phyloP scores from a whole-genome alignment of 2,329 filamentous ascomycete species.

The Penicillium sp. region DNA sequence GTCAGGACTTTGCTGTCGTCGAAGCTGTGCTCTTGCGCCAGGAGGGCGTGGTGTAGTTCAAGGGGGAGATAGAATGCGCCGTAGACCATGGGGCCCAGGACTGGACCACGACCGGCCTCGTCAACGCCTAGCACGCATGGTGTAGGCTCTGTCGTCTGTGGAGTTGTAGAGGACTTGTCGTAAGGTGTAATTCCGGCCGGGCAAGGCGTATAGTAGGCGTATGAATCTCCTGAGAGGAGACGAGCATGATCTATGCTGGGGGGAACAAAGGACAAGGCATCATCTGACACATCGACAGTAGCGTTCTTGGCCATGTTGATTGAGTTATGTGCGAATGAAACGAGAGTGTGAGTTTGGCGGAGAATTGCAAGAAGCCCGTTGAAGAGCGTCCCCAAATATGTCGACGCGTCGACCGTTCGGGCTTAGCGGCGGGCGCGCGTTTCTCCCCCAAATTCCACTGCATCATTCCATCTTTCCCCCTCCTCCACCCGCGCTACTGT shows the following conservation, averaged over 20 bases:
- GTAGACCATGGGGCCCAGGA: constrained; percentile 77
- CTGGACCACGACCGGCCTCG: constrained; percentile 89
- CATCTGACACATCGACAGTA: constrained; percentile 34
- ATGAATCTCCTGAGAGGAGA: constrained; percentile 68
- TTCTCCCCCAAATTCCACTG: constrained; percentile 30
- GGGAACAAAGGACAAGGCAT: constrained; percentile 60
- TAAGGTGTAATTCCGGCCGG: constrained; percentile 62
- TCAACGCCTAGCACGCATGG: constrained; percentile 85
- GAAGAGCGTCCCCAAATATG: constrained; percentile 9
- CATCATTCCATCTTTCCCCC: constrained; percentile 26
- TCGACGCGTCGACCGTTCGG: constrained; percentile 42
- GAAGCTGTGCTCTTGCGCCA: constrained; percentile 80
- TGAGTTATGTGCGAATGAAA: constrained; percentile 2
- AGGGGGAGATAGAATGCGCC: constrained; percentile 71
- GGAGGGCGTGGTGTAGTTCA: constrained; percentile 68
- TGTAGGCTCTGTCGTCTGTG: constrained; percentile 47
- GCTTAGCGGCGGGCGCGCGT: constrained; percentile 39
- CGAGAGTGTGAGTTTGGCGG: constrained; percentile 5
- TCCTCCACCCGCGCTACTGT: constrained; percentile 10
- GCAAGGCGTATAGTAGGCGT: constrained; percentile 71
- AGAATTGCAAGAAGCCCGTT: background rate
- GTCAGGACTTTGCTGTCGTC: constrained; percentile 95
- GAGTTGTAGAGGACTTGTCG: constrained; percentile 32
- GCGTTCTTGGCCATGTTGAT: constrained; percentile 37
- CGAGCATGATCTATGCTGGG: constrained; percentile 65